A percentile compares a stretch with the other conserved stretches of the same genome.
phyloP scores from a whole-genome alignment of 2,329 filamentous ascomycete genomes.

The Hawksworthiomyces lignivorus region DNA sequence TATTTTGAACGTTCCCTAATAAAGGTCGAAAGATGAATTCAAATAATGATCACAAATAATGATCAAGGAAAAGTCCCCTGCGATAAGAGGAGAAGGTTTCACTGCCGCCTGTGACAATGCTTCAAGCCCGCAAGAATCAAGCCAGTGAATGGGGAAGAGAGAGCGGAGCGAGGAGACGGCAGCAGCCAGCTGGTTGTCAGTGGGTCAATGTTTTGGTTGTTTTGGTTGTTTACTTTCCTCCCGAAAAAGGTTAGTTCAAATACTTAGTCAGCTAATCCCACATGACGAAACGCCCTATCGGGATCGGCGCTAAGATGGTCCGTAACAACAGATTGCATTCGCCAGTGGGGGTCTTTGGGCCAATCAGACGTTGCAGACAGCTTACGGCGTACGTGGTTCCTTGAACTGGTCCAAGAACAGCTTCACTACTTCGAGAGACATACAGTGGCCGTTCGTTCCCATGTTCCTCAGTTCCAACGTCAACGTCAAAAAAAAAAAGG shows the following conservation, averaged over 20 bases:
- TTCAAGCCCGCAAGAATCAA: too few species aligned
- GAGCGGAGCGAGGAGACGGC: not conserved
- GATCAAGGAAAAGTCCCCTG: too few species aligned
- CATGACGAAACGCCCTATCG: not conserved
- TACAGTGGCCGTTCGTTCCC: too few species aligned
- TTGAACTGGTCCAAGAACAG: slow-evolving; percentile 4
- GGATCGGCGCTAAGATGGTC: slow-evolving; percentile 11
- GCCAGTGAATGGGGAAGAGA: slow-evolving; percentile 1
- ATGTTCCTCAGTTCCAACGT: not conserved
- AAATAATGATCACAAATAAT: too few species aligned
- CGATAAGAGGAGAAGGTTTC: too few species aligned
- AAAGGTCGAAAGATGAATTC: too few species aligned
- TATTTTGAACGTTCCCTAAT: too few species aligned
- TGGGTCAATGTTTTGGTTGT: slow-evolving; percentile 9
- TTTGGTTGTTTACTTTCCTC: slow-evolving; percentile 14
- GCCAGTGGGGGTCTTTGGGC: not conserved
- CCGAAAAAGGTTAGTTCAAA: not conserved
- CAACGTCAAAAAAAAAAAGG: too few species aligned
- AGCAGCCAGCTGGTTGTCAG: too few species aligned
- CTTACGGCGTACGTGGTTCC: slow-evolving; percentile 16
- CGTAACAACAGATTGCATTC: slow-evolving; percentile 3
- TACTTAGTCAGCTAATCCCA: slow-evolving; percentile 1
- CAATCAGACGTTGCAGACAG: slow-evolving; percentile 9
- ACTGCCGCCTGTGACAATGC: too few species aligned
- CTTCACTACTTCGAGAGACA: slow-evolving; percentile 6